Conservation (phyloP, 169 alveolate species). For the Eimeria necatrix region DNA sequence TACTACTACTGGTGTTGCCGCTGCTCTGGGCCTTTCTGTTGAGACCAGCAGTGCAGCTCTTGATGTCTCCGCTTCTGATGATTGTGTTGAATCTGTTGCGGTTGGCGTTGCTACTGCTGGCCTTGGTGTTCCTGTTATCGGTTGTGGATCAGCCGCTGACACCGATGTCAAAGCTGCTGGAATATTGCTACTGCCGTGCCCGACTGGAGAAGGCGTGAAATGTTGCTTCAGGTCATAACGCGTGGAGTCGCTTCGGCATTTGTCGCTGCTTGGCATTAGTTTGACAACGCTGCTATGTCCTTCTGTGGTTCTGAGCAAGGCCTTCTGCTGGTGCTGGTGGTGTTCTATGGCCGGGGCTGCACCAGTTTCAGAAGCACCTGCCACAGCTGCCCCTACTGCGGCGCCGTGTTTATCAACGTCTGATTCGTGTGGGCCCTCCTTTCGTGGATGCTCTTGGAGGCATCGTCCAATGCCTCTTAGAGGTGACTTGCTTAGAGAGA, state of each 20-base stretch:
- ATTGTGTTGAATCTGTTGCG: not conserved
- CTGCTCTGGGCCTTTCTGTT: not conserved
- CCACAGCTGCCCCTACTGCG: not conserved
- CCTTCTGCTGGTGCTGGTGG: not conserved
- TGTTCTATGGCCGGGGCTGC: not conserved
- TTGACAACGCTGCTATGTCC: not conserved
- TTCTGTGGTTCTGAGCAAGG: not conserved
- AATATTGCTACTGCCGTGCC: not conserved
- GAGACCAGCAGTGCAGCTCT: not conserved
- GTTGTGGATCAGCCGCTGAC: not conserved
- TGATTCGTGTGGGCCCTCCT: constrained; percentile 10
- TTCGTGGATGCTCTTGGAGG: not conserved
- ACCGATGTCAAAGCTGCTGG: constrained; percentile 20
- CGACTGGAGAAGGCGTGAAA: no score
- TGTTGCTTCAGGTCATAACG: no score
- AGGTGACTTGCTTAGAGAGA: not conserved
- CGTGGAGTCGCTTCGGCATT: no score
- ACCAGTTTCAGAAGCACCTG: not conserved
- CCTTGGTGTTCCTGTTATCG: constrained; percentile 14
- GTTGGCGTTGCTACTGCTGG: not conserved
- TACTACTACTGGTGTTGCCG: not conserved
- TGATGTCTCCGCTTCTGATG: not conserved
- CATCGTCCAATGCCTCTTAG: not conserved
- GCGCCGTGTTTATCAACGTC: not conserved
- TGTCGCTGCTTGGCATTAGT: no score